Percentiles rank a stretch among this genome's conserved stretches.
These are phyloP conservation scores for Miamiensis avidus DNA, from an alignment of 169 alveolate species.

Conservation along the genomic window DNA sequence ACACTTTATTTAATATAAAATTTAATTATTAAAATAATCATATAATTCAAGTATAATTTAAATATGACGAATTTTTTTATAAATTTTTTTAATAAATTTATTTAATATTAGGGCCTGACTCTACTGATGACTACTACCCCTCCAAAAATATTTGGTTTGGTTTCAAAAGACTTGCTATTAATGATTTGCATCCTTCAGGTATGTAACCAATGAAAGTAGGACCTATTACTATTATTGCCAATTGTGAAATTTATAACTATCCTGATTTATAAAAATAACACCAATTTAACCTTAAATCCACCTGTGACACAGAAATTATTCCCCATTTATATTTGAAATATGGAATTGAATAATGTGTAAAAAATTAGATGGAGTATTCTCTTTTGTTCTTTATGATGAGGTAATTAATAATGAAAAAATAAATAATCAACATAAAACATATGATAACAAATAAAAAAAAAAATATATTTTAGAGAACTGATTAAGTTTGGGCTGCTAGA, in stretches of 20 bases:
- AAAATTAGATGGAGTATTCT: not conserved
- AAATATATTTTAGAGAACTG: not conserved
- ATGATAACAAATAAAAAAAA: too few relatives aligned
- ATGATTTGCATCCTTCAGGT: not conserved
- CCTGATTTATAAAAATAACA: not conserved
- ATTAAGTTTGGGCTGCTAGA: not conserved
- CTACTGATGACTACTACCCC: not conserved
- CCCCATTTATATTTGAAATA: not conserved
- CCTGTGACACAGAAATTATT: not conserved
- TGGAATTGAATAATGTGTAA: not conserved
- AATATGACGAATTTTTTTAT: too few relatives aligned
- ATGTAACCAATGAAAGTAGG: not conserved
- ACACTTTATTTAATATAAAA: too few relatives aligned
- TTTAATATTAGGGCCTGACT: not conserved
- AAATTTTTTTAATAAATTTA: too few relatives aligned
- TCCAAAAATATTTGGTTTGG: not conserved
- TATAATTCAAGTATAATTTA: too few relatives aligned
- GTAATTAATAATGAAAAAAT: not conserved
- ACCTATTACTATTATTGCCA: not conserved
- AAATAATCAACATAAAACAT: too few relatives aligned
- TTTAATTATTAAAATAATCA: too few relatives aligned
- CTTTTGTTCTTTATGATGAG: not conserved
- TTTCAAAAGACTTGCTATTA: not conserved
- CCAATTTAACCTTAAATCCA: not conserved
- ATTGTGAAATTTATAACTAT: not conserved